Conservation (phyloP, 176 grass and related monocot species). For the Themeda triandra region DNA sequence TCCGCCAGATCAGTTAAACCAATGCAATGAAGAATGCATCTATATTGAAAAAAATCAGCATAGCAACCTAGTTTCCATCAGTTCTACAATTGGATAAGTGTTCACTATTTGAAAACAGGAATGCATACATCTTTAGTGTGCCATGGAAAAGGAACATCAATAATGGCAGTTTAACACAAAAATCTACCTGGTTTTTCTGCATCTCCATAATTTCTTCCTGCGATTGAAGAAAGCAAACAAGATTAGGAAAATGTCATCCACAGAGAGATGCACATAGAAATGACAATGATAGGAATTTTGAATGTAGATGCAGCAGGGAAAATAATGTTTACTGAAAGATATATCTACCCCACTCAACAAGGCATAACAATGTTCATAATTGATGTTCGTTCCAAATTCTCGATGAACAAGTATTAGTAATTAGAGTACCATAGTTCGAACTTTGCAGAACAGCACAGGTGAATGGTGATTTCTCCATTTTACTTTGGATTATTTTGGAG, state of each 20-base stretch:
- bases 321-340: not conserved
- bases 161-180: not conserved
- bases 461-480: not conserved
- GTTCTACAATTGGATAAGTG: not conserved
- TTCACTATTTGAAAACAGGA: not conserved
- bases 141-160: not conserved
- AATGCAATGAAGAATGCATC: not conserved
- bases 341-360: not conserved
- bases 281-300: not conserved
- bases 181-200: conserved; percentile 77
- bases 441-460: not conserved
- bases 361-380: not conserved
- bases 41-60: not conserved
- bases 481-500: not conserved
- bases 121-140: not conserved
- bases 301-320: not conserved
- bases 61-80: not conserved
- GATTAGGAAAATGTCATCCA: not conserved
- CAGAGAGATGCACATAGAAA: not conserved
- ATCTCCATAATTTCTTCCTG: conserved; percentile 74
- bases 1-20: not conserved
- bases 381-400: not conserved
- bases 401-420: not conserved
- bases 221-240: conserved; percentile 18
- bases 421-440: not conserved